phyloP scores from a whole-genome alignment of 2,329 filamentous ascomycete species.

The Apiospora malaysiana region DNA sequence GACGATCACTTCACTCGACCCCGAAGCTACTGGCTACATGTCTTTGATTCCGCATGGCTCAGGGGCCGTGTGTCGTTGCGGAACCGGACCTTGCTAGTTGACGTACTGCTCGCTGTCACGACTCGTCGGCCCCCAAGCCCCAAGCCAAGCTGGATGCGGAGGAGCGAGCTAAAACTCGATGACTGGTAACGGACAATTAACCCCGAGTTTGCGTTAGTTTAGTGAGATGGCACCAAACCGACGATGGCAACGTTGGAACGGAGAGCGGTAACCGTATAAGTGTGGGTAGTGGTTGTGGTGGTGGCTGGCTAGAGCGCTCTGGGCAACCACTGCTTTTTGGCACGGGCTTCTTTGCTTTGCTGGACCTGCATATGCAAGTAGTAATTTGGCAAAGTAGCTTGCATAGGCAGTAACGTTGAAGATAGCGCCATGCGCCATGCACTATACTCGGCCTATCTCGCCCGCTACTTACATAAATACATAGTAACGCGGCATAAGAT shows the following conservation, averaged over 20 bases:
- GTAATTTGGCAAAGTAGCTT: background rate
- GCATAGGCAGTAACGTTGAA: constrained; percentile 17
- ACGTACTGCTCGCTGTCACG: background rate
- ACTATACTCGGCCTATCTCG: constrained; percentile 3
- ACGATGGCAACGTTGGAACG: constrained; percentile 8
- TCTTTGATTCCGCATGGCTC: constrained; percentile 9
- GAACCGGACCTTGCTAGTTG: background rate
- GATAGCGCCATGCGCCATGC: constrained; percentile 1
- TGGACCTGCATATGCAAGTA: constrained; percentile 18
- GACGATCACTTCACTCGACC: background rate
- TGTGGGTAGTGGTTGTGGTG: background rate
- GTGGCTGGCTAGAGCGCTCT: constrained; percentile 13
- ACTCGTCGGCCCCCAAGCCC: background rate
- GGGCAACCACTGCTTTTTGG: background rate
- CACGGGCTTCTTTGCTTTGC: constrained; percentile 13
- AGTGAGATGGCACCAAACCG: background rate
- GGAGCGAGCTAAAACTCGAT: background rate
- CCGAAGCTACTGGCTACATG: constrained; percentile 16
- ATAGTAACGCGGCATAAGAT: constrained; percentile 15
- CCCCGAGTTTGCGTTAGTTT: background rate
- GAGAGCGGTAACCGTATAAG: constrained; percentile 1
- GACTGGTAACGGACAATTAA: constrained; percentile 2
- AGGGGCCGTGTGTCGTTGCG: background rate
- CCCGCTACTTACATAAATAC: background rate
- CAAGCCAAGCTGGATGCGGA: background rate